Evolutionary conservation across 2,329 filamentous ascomycete species (phyloP).

Genomic region (Calonectria multiphialidica): DNA sequence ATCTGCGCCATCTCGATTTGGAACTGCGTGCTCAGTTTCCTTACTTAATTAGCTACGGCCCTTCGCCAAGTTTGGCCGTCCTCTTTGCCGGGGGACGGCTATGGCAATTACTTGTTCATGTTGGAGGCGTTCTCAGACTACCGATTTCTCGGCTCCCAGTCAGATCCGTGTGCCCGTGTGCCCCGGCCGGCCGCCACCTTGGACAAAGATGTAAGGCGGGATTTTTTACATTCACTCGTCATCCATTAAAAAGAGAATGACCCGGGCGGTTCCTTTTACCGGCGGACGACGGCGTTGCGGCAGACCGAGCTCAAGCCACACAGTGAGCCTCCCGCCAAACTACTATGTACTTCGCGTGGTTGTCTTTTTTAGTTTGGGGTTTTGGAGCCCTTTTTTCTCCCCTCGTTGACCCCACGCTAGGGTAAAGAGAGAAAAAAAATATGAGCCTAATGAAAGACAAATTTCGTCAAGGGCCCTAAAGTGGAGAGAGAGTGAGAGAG

Average conservation of each 20-base stretch:
- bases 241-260: background rate
- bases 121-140: background rate
- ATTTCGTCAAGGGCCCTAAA: background rate
- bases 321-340: background rate
- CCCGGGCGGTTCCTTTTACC: background rate
- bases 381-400: background rate
- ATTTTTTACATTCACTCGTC: background rate
- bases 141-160: conserved; percentile 10
- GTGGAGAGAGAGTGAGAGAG: background rate
- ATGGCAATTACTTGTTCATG: background rate
- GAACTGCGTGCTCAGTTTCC: background rate
- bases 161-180: conserved; percentile 38
- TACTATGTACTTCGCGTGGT: no score
- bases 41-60: background rate
- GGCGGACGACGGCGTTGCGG: background rate
- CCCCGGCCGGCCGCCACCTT: conserved; percentile 30
- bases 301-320: background rate
- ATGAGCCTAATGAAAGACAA: background rate
- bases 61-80: no score
- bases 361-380: conserved; percentile 3
- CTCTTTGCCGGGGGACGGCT: background rate
- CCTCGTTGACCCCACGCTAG: conserved; percentile 4
- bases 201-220: background rate
- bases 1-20: conserved; percentile 3
- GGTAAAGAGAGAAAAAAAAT: no score